Evolutionary conservation across 345 rosid species (phyloP).

Genomic region (Hibiscus tridactylites): DNA sequence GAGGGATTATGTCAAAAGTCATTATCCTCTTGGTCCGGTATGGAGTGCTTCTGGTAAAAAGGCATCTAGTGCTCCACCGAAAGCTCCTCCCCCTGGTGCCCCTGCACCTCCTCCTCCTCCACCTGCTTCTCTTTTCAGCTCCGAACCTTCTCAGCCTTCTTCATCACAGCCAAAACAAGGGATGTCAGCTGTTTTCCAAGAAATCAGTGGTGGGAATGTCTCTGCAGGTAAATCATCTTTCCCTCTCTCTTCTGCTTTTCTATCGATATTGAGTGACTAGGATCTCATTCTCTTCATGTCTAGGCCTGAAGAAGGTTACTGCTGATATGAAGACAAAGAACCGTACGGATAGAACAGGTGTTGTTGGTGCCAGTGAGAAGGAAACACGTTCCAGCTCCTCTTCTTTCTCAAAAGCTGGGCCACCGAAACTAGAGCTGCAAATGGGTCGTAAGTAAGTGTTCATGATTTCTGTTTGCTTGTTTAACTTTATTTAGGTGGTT

Average conservation of each 20-base stretch:
- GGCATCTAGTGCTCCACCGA: conserved; percentile 40
- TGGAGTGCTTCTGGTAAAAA: conserved; percentile 69
- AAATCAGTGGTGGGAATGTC: conserved; percentile 63
- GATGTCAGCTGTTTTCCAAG: conserved; percentile 94
- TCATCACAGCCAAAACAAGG: conserved; percentile 77
- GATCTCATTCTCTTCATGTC: conserved; percentile 12
- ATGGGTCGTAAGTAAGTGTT: conserved; percentile 91
- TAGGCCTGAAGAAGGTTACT: conserved; percentile 87
- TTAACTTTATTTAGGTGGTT: conserved; percentile 9
- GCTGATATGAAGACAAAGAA: conserved; percentile 94
- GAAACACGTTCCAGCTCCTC: conserved; percentile 40
- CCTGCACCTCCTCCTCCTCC: conserved; percentile 95
- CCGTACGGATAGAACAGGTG: conserved; percentile 61
- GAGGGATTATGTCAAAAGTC: conserved; percentile 80
- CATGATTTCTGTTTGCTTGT: neutral
- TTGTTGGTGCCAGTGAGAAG: conserved; percentile 55
- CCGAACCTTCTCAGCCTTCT: conserved; percentile 64
- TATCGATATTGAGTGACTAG: conserved; percentile 11
- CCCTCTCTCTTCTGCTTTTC: neutral
- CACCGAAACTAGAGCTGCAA: conserved; percentile 94
- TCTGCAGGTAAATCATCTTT: conserved; percentile 47
- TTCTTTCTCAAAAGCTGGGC: conserved; percentile 67
- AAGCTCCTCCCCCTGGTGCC: conserved; percentile 47
- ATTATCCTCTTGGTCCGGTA: conserved; percentile 85
- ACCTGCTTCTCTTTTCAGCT: conserved; percentile 59